Evolutionary conservation across 768 basidiomycete species (phyloP).

Genomic region (Naganishia friedmannii): DNA sequence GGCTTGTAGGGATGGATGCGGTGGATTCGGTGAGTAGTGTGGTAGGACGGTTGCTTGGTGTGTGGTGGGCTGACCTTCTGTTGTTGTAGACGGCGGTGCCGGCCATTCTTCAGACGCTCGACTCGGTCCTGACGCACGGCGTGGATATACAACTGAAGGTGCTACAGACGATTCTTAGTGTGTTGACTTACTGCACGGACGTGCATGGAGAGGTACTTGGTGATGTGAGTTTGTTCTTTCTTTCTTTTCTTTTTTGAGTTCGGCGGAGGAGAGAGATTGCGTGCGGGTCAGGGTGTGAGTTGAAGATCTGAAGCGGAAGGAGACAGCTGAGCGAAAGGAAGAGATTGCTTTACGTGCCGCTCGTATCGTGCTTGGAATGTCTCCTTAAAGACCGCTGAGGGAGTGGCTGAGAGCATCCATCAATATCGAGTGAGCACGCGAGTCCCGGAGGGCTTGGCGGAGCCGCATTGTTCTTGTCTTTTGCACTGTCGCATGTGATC

Average conservation of each 20-base stretch:
- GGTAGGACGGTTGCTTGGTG: no score
- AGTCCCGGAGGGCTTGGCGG: no score
- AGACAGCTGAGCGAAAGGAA: not conserved
- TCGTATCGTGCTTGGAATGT: no score
- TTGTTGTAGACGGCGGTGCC: constrained; percentile 66
- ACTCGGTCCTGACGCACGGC: constrained; percentile 82
- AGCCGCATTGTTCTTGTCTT: no score
- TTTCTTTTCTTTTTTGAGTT: not conserved
- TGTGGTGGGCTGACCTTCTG: not conserved
- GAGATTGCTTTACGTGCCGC: no score
- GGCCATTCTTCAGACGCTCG: constrained; percentile 76
- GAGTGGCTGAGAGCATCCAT: no score
- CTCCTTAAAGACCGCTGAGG: no score
- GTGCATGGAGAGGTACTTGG: constrained; percentile 77
- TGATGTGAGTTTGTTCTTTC: constrained; percentile 60
- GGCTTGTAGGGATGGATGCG: constrained; percentile 80
- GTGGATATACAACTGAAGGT: constrained; percentile 96
- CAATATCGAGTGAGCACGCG: no score
- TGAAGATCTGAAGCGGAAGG: not conserved
- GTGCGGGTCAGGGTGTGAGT: no score
- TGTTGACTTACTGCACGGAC: constrained; percentile 80
- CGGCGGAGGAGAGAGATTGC: no score
- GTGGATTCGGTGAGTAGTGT: constrained; percentile 57
- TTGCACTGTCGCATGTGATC: no score
- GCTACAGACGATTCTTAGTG: constrained; percentile 82